These are phyloP conservation scores for Lycium barbarum DNA, from an alignment of 257 asterid species.

Conservation along the genomic window DNA sequence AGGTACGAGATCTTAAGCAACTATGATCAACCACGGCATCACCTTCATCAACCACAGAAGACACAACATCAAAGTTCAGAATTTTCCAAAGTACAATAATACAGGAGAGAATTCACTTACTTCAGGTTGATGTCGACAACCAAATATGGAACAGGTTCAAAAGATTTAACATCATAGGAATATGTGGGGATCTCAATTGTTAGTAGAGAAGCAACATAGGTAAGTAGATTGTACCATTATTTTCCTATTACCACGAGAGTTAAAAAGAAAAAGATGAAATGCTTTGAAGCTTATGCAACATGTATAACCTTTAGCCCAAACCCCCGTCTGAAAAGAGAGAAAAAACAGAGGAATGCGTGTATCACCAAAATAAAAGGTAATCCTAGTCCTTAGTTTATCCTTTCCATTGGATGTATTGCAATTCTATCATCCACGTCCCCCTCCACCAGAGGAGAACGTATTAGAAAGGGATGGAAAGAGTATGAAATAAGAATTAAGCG, in stretches of 20 bases:
- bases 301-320: not conserved
- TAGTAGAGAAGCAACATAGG: not conserved
- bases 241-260: not conserved
- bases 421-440: not conserved
- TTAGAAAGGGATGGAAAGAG: not conserved
- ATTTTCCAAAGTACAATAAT: conserved; percentile 15
- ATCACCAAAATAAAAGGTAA: not conserved
- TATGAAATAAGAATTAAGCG: conserved; percentile 3
- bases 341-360: not conserved
- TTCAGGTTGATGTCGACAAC: conserved; percentile 11
- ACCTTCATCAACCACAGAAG: not conserved
- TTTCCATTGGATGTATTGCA: not conserved
- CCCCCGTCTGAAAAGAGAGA: not conserved
- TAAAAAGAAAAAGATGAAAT: not conserved
- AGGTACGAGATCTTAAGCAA: conserved; percentile 2
- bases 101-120: not conserved
- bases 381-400: not conserved
- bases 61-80: not conserved
- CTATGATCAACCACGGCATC: not conserved
- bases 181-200: not conserved
- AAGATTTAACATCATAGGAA: conserved; percentile 1
- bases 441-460: no score
- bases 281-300: not conserved
- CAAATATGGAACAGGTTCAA: conserved; percentile 8
- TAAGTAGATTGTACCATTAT: not conserved